Percentiles rank a stretch among this genome's conserved stretches.
Conservation (phyloP, 2,329 filamentous ascomycete genomes). For the Colletotrichum camelliae region DNA sequence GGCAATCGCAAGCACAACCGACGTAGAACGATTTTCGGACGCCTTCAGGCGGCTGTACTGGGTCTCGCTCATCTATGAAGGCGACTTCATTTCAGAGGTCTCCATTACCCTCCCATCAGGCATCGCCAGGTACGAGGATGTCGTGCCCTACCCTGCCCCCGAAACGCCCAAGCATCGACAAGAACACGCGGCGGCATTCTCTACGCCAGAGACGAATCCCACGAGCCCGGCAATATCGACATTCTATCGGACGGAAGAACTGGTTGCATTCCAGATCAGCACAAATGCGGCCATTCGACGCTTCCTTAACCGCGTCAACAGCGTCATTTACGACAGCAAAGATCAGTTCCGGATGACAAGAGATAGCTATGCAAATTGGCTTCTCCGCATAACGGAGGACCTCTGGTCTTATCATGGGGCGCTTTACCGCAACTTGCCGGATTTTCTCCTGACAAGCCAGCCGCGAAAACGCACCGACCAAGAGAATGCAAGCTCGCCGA, state of each 20-base stretch:
- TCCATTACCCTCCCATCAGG: slow-evolving; percentile 32
- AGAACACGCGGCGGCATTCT: neutral
- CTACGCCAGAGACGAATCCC: neutral
- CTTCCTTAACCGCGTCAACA: slow-evolving; percentile 33
- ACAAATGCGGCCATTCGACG: slow-evolving; percentile 35
- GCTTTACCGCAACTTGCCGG: slow-evolving; percentile 31
- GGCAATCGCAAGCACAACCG: neutral
- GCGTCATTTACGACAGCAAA: slow-evolving; percentile 32
- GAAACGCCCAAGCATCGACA: neutral
- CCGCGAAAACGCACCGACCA: neutral
- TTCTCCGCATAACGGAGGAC: slow-evolving; percentile 29
- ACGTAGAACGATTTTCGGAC: slow-evolving; percentile 19
- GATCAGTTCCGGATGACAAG: slow-evolving; percentile 27
- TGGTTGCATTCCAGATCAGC: slow-evolving; percentile 34
- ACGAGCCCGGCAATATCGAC: neutral
- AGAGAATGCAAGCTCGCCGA: neutral
- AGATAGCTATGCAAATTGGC: slow-evolving; percentile 29
- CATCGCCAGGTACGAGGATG: slow-evolving; percentile 32
- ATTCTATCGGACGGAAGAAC: slow-evolving; percentile 24
- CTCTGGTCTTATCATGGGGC: slow-evolving; percentile 30
- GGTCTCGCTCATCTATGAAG: slow-evolving; percentile 34
- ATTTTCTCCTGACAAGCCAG: slow-evolving; percentile 26
- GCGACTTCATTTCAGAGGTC: slow-evolving; percentile 34
- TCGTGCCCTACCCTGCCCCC: slow-evolving; percentile 27
- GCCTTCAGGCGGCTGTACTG: slow-evolving; percentile 31